Conservation (phyloP, 139 green algal species). For the Chlorella sorokiniana region DNA sequence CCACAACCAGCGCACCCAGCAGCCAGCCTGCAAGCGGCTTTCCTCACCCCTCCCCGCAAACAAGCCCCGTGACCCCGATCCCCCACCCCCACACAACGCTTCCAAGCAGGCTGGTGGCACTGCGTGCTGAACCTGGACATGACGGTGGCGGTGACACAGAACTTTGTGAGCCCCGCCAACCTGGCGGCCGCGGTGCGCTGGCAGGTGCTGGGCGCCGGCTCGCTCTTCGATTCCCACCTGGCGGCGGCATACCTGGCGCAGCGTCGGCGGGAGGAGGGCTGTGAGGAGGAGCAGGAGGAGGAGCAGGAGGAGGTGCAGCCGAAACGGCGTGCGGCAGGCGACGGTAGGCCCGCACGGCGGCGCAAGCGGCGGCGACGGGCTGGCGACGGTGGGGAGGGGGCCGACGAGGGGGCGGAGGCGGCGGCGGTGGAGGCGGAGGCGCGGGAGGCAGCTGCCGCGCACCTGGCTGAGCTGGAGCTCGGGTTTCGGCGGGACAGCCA, state of each 20-base stretch:
- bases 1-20: no score
- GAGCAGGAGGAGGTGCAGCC: neutral
- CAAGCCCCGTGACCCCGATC: neutral
- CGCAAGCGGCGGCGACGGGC: neutral
- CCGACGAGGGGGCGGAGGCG: neutral
- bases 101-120: conserved; percentile 76
- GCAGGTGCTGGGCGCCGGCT: conserved; percentile 81
- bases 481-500: neutral
- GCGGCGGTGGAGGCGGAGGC: neutral
- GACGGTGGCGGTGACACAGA: conserved; percentile 81
- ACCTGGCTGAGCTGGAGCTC: neutral
- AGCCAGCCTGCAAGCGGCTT: no score
- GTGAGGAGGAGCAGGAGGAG: neutral
- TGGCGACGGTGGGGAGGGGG: neutral
- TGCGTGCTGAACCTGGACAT: conserved; percentile 80
- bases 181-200: conserved; percentile 24
- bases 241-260: neutral
- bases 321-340: neutral
- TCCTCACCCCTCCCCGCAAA: neutral
- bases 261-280: neutral
- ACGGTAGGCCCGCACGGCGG: neutral
- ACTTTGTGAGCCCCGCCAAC: conserved; percentile 56
- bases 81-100: neutral
- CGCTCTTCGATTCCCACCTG: conserved; percentile 83
- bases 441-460: neutral